Conservation (phyloP, 768 basidiomycete species). For the Inosperma sp. region DNA sequence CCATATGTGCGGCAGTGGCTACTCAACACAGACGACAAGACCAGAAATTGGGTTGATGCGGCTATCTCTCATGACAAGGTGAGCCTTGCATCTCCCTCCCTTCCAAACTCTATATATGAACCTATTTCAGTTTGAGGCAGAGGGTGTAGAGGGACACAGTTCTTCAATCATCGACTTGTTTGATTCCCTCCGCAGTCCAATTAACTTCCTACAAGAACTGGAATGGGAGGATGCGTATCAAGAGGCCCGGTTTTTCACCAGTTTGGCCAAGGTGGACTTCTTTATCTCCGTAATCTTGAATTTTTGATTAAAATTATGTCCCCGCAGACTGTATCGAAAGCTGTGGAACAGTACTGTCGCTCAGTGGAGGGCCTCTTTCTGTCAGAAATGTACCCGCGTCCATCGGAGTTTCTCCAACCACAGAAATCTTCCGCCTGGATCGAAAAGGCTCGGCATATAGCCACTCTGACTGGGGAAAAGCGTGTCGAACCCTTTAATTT, state of each 20-base stretch:
- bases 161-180: constrained; percentile 98
- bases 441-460: constrained; percentile 76
- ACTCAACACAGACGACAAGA: constrained; percentile 82
- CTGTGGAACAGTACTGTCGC: constrained; percentile 87
- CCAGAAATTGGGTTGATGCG: constrained; percentile 89
- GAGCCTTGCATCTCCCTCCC: constrained; percentile 10
- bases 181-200: constrained; percentile 87
- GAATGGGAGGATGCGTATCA: constrained; percentile 92
- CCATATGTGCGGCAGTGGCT: constrained; percentile 88
- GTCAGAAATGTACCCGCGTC: constrained; percentile 90
- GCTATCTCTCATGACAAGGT: constrained; percentile 85
- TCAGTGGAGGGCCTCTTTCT: constrained; percentile 86
- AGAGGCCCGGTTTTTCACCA: constrained; percentile 85
- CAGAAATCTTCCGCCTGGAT: constrained; percentile 87
- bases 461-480: constrained; percentile 69
- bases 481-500: constrained; percentile 96
- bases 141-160: constrained; percentile 78
- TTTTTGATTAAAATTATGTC: neutral
- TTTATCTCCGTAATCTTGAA: neutral
- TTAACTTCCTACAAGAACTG: constrained; percentile 81
- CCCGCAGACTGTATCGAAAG: constrained; percentile 79
- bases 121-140: constrained; percentile 62
- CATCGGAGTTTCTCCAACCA: constrained; percentile 71
- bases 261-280: constrained; percentile 69
- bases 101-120: constrained; percentile 1